Percentiles rank a stretch among this genome's conserved stretches.
These are phyloP conservation scores for Picochlorum sp. DNA, from an alignment of 139 green algal genomes.

Conservation along the genomic window DNA sequence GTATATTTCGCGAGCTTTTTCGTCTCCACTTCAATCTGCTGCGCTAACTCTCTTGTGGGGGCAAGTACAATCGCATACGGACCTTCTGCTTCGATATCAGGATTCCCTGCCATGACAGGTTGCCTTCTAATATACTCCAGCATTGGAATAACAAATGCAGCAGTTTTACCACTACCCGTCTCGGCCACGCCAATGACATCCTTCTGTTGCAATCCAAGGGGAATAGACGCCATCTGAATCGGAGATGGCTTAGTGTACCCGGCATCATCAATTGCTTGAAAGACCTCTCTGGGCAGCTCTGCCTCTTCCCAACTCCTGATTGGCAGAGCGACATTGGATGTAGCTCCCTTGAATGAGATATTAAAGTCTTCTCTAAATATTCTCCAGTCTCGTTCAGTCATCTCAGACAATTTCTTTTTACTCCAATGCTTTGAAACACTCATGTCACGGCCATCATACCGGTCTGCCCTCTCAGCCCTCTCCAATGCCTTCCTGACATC, in stretches of 20 bases:
- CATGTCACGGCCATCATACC: slow-evolving; percentile 58
- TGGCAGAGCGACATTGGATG: slow-evolving; percentile 33
- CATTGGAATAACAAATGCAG: slow-evolving; percentile 96
- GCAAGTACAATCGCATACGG: slow-evolving; percentile 94
- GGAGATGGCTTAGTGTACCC: slow-evolving; percentile 90
- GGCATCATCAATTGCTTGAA: slow-evolving; percentile 54
- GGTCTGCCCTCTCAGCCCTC: slow-evolving; percentile 45
- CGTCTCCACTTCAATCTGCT: slow-evolving; percentile 87
- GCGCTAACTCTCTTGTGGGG: slow-evolving; percentile 87
- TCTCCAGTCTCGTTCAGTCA: slow-evolving; percentile 97
- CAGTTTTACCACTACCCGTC: slow-evolving; percentile 95
- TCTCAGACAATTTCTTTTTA: slow-evolving; percentile 78
- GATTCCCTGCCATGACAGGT: slow-evolving; percentile 73
- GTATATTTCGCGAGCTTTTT: slow-evolving; percentile 68
- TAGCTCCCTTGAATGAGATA: slow-evolving; percentile 80
- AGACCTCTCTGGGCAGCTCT: slow-evolving; percentile 48
- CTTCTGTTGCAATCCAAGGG: slow-evolving; percentile 77
- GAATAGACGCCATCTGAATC: slow-evolving; percentile 97
- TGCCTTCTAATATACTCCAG: slow-evolving; percentile 87
- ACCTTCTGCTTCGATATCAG: slow-evolving; percentile 69
- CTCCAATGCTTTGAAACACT: slow-evolving; percentile 69
- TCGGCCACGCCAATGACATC: slow-evolving; percentile 96
- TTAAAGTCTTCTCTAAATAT: slow-evolving; percentile 99
- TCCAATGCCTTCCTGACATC: slow-evolving; percentile 48
- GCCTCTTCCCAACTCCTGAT: slow-evolving; percentile 79